phyloP scores from a whole-genome alignment of 495 filamentous ascomycete genomes.

The Penicillium bialowiezense region DNA sequence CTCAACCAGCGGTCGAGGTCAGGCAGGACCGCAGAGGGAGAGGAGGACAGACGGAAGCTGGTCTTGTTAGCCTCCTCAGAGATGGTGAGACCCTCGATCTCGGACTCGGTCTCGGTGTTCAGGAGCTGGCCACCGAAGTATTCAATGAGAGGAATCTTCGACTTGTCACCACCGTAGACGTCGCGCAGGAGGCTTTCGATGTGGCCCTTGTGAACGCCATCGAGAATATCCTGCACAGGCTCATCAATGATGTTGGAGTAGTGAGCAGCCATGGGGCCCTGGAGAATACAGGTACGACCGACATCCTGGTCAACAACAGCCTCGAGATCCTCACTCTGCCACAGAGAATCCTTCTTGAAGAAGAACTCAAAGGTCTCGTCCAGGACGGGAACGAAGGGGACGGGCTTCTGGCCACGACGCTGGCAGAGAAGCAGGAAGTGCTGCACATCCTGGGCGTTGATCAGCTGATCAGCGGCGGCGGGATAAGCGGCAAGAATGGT shows the following conservation, averaged over 20 bases:
- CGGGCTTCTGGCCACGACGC: conserved; percentile 90
- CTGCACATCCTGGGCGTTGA: conserved; percentile 96
- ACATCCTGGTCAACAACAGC: conserved; percentile 96
- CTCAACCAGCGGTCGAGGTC: conserved; percentile 77
- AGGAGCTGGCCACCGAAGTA: conserved; percentile 89
- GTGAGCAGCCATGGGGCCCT: conserved; percentile 89
- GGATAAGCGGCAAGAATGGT: conserved; percentile 79
- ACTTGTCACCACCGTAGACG: conserved; percentile 70
- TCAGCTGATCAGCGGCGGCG: conserved; percentile 81
- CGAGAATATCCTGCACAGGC: conserved; percentile 88
- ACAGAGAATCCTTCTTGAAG: conserved; percentile 99
- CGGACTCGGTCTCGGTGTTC: conserved; percentile 50
- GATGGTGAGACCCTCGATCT: conserved; percentile 78
- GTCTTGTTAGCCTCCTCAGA: conserved; percentile 71
- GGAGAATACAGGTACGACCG: conserved; percentile 88
- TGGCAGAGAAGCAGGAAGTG: conserved; percentile 94
- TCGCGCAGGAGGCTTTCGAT: conserved; percentile 76
- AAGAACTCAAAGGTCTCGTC: conserved; percentile 97
- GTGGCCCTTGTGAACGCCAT: conserved; percentile 82
- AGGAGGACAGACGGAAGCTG: conserved; percentile 74
- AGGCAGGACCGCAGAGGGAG: conserved; percentile 69
- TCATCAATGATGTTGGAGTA: conserved; percentile 88
- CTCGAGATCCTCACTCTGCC: conserved; percentile 96
- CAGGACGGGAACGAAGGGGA: conserved; percentile 88
- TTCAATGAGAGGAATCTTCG: conserved; percentile 77